Conservation (phyloP, 495 filamentous ascomycete species). For the Acidiella bohemica region DNA sequence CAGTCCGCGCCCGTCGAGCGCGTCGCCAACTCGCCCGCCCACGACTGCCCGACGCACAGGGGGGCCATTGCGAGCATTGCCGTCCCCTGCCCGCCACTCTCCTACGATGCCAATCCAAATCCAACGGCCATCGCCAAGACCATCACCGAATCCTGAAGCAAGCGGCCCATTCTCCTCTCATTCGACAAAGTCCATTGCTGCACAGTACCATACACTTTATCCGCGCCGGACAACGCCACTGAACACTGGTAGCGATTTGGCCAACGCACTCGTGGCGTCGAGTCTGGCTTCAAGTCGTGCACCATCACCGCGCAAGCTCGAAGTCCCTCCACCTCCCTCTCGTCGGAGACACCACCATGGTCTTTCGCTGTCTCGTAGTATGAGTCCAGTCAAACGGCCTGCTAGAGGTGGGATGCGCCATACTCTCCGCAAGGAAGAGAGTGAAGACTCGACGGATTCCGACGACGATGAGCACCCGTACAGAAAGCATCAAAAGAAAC, state of each 20-base stretch:
- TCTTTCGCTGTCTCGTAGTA: conserved; percentile 35
- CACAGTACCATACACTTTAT: conserved; percentile 16
- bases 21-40: too few species aligned
- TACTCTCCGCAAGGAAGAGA: conserved; percentile 48
- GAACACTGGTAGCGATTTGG: conserved; percentile 39
- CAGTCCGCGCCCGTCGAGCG: neutral
- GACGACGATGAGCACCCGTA: conserved; percentile 41
- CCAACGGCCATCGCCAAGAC: neutral
- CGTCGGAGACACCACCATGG: conserved; percentile 34
- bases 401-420: conserved; percentile 47
- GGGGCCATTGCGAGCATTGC: conserved; percentile 1
- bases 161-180: conserved; percentile 10
- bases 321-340: conserved; percentile 27
- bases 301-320: conserved; percentile 36
- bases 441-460: conserved; percentile 34
- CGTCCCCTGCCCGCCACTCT: conserved; percentile 2
- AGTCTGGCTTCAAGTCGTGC: conserved; percentile 64
- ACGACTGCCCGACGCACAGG: too few species aligned
- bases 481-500: conserved; percentile 33
- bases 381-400: conserved; percentile 41
- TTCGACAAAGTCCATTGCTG: conserved; percentile 10
- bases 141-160: too few species aligned
- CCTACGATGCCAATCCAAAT: conserved; percentile 3
- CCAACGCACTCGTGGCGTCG: conserved; percentile 74
- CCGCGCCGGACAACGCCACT: conserved; percentile 24